These are phyloP conservation scores for Claviceps digitariae DNA, from an alignment of 2,329 filamentous ascomycete genomes.

Conservation along the genomic window DNA sequence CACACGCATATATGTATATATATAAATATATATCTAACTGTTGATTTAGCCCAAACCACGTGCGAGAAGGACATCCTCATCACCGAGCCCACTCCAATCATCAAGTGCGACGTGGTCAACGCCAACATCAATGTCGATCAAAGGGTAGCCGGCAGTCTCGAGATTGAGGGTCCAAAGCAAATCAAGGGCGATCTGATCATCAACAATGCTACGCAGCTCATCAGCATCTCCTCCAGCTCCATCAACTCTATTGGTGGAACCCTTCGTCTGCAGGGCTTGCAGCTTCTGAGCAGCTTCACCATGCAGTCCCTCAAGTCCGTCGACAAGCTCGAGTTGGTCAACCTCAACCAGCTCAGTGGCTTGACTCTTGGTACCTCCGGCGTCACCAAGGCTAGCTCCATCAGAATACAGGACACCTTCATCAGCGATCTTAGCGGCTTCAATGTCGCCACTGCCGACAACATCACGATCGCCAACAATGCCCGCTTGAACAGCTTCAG, in stretches of 20 bases:
- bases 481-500: conserved; percentile 59
- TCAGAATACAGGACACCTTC: conserved; percentile 77
- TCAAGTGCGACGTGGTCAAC: conserved; percentile 56
- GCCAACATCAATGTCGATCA: conserved; percentile 55
- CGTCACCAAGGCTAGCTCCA: conserved; percentile 51
- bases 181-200: conserved; percentile 45
- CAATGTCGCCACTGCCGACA: conserved; percentile 57
- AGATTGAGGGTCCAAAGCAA: conserved; percentile 44
- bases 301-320: conserved; percentile 54
- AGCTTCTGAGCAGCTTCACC: conserved; percentile 51
- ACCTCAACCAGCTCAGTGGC: conserved; percentile 47
- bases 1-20: background rate
- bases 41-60: conserved; percentile 16
- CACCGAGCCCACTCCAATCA: conserved; percentile 43
- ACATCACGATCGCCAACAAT: conserved; percentile 86
- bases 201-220: conserved; percentile 47
- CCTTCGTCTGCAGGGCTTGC: conserved; percentile 59
- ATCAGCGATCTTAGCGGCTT: conserved; percentile 69
- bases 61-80: conserved; percentile 45
- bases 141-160: conserved; percentile 41
- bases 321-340: conserved; percentile 54
- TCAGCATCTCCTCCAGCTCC: conserved; percentile 44
- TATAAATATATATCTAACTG: background rate
- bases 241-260: conserved; percentile 52
- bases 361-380: conserved; percentile 36